A percentile compares a stretch with the other conserved stretches of the same genome.
These are phyloP conservation scores for Coemansia sp. DNA, from an alignment of 192 early-diverging fungal genomes.

Conservation along the genomic window DNA sequence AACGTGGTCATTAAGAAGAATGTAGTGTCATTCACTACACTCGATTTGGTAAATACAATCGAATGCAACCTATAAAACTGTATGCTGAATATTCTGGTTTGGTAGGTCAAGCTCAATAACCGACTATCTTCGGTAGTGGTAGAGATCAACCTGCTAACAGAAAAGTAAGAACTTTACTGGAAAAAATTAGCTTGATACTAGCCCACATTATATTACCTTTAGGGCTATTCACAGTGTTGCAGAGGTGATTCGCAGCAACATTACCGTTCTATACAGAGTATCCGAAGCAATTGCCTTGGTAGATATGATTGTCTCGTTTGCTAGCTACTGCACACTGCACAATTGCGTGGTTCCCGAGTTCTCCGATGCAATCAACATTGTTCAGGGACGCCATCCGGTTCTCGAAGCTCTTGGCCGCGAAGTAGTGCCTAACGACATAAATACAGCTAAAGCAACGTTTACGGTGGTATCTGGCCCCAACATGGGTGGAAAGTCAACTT, in stretches of 20 bases:
- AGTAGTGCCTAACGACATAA: slow-evolving; percentile 70
- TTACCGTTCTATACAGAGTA: slow-evolving; percentile 66
- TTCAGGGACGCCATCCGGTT: slow-evolving; percentile 74
- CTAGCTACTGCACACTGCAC: slow-evolving; percentile 59
- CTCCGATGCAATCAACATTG: slow-evolving; percentile 72
- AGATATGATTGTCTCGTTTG: slow-evolving; percentile 77
- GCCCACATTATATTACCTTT: background rate
- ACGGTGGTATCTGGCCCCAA: slow-evolving; percentile 88
- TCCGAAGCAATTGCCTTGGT: slow-evolving; percentile 75
- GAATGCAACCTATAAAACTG: too few species aligned
- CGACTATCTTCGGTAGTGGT: slow-evolving; percentile 76
- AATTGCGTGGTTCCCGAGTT: slow-evolving; percentile 70
- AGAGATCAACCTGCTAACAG: slow-evolving; percentile 80
- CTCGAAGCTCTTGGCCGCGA: slow-evolving; percentile 58
- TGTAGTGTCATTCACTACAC: slow-evolving; percentile 65
- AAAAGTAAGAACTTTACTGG: slow-evolving; percentile 53
- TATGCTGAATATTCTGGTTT: background rate
- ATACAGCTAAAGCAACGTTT: slow-evolving; percentile 58
- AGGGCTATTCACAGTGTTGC: slow-evolving; percentile 36
- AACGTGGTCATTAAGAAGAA: slow-evolving; percentile 69
- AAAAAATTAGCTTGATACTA: background rate
- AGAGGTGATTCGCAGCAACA: slow-evolving; percentile 56
- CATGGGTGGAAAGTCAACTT: slow-evolving; percentile 90
- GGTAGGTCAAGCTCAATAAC: slow-evolving; percentile 72
- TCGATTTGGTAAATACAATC: slow-evolving; percentile 62